A percentile compares a stretch with the other conserved stretches of the same genome.
Conservation (phyloP, 169 alveolate genomes). For the Plasmodium gaboni region DNA sequence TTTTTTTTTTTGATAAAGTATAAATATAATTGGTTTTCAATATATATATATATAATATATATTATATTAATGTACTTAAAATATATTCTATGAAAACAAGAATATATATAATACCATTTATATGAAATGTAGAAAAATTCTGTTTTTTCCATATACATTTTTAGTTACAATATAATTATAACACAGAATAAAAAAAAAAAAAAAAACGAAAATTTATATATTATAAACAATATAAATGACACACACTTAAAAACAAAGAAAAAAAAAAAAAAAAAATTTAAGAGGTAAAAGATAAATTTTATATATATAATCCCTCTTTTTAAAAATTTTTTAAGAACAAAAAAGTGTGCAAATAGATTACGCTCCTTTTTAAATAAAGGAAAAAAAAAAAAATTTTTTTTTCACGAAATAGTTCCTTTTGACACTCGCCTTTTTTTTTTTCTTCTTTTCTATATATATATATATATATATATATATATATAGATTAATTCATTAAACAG, state of each 20-base stretch:
- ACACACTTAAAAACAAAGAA: conserved; percentile 21
- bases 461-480: conserved; percentile 1
- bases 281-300: conserved; percentile 2
- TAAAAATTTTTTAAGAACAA: conserved; percentile 20
- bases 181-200: conserved; percentile 5
- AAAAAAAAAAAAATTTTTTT: background rate
- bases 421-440: conserved; percentile 19
- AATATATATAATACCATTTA: conserved; percentile 2
- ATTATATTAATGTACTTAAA: too few species aligned
- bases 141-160: conserved; percentile 1
- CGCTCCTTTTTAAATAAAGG: conserved; percentile 25
- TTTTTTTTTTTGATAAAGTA: too few species aligned
- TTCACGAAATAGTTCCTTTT: conserved; percentile 15
- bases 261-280: conserved; percentile 14
- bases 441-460: background rate
- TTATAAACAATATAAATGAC: conserved; percentile 4
- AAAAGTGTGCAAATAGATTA: conserved; percentile 48
- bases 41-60: too few species aligned
- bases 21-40: too few species aligned
- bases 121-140: conserved; percentile 15
- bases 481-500: background rate
- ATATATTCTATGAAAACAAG: conserved; percentile 6
- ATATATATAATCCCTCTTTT: background rate
- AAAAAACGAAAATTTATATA: background rate
- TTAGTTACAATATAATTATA: conserved; percentile 3